These are phyloP conservation scores for Russula abietina DNA, from an alignment of 768 basidiomycete genomes.

Conservation along the genomic window DNA sequence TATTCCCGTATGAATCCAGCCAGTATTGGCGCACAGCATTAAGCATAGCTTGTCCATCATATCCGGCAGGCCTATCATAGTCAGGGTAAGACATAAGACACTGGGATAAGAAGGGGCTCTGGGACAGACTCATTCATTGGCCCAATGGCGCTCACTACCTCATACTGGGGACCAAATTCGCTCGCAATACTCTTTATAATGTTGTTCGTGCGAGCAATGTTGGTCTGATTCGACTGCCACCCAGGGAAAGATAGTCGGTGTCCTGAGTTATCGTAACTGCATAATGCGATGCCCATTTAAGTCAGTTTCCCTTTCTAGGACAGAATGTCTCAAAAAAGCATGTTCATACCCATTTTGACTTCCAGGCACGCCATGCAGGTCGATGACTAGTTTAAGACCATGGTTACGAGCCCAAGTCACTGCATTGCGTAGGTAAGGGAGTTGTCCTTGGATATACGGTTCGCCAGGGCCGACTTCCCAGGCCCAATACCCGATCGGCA, in stretches of 20 bases:
- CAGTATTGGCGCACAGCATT: conserved; percentile 53
- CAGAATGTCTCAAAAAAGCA: neutral
- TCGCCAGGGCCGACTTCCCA: conserved; percentile 77
- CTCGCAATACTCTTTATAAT: conserved; percentile 58
- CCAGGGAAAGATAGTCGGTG: conserved; percentile 52
- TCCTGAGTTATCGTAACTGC: conserved; percentile 78
- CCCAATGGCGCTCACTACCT: conserved; percentile 60
- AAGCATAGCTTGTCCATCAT: conserved; percentile 46
- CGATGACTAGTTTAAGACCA: conserved; percentile 75
- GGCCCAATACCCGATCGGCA: conserved; percentile 90
- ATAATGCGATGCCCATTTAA: neutral
- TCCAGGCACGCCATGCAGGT: conserved; percentile 67
- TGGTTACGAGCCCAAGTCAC: conserved; percentile 63
- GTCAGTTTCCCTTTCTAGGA: neutral
- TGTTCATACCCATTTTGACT: conserved; percentile 70
- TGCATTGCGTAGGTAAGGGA: conserved; percentile 63
- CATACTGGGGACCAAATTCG: conserved; percentile 49
- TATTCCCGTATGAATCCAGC: conserved; percentile 65
- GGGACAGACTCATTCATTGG: conserved; percentile 66
- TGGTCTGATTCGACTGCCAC: conserved; percentile 63
- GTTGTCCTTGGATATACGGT: conserved; percentile 73
- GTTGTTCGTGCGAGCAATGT: conserved; percentile 60
- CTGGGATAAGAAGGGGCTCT: neutral
- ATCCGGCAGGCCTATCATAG: conserved; percentile 61
- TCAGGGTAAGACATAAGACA: neutral